Evolutionary conservation across 2,329 filamentous ascomycete genomes (phyloP).

Genomic region (Ambrosiella cleistominuta): DNA sequence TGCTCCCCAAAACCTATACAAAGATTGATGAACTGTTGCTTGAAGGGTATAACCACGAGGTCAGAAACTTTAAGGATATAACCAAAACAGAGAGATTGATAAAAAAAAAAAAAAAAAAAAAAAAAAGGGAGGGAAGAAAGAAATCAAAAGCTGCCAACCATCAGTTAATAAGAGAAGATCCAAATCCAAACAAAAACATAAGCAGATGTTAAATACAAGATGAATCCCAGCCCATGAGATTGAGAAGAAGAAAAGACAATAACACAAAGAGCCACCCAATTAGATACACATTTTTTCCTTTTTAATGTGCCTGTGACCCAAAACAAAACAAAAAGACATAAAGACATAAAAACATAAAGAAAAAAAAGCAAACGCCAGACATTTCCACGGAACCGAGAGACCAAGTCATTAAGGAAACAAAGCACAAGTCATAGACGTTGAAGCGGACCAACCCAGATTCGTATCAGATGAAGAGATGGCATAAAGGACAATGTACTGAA

Average conservation of each 20-base stretch:
- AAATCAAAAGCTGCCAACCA: not conserved
- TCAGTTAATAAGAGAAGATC: not conserved
- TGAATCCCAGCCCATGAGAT: not conserved
- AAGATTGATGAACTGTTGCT: not conserved
- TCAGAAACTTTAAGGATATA: not conserved
- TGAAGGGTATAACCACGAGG: not conserved
- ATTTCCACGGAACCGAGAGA: not conserved
- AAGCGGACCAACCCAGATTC: not conserved
- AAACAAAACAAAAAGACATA: not conserved
- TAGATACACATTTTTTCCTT: not conserved
- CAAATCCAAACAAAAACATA: no score
- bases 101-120: not conserved
- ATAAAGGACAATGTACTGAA: not conserved
- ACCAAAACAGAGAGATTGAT: not conserved
- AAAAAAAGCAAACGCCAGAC: not conserved
- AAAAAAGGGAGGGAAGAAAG: not conserved
- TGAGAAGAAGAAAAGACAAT: not conserved
- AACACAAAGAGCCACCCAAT: not conserved
- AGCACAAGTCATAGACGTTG: not conserved
- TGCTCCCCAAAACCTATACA: not conserved
- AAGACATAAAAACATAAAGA: constrained; percentile 4
- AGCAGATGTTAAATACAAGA: not conserved
- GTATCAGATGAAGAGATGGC: not conserved
- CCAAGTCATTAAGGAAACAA: not conserved
- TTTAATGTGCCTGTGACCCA: not conserved